These are phyloP conservation scores for Rhodotorula sp. DNA, from an alignment of 1,284 basidiomycete genomes.

Conservation along the genomic window DNA sequence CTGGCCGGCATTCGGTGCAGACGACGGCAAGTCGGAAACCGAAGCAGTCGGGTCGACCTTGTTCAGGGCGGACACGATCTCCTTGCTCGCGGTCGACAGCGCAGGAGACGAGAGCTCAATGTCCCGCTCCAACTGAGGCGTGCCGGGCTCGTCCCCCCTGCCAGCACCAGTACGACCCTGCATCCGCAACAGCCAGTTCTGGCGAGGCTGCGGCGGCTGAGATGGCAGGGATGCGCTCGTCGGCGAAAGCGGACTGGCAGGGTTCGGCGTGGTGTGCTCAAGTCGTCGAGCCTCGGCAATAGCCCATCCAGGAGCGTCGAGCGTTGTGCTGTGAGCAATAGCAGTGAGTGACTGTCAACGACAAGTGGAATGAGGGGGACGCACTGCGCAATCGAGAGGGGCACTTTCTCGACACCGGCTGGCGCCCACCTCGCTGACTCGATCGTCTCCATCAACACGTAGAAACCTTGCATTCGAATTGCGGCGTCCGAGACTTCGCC, in stretches of 20 bases:
- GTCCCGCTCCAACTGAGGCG: constrained; percentile 2
- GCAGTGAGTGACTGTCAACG: constrained; percentile 49
- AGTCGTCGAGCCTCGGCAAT: constrained; percentile 1
- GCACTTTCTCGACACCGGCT: constrained; percentile 58
- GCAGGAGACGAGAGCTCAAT: constrained; percentile 4
- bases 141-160: constrained; percentile 3
- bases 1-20: too few relatives aligned
- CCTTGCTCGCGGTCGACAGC: background rate
- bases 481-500: constrained; percentile 19
- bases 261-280: background rate
- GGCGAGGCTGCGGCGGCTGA: background rate
- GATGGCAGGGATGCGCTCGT: background rate
- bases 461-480: constrained; percentile 37
- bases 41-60: background rate
- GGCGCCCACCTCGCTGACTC: constrained; percentile 72
- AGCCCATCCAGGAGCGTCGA: constrained; percentile 69
- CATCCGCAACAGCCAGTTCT: constrained; percentile 27
- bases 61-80: background rate
- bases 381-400: constrained; percentile 40
- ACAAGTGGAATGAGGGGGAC: constrained; percentile 62
- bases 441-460: constrained; percentile 24
- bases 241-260: background rate
- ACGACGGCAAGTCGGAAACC: background rate
- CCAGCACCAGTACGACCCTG: background rate
- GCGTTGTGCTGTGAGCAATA: constrained; percentile 57